Conservation (phyloP, 352 stramenopile species). For the Phytophthora sp. region DNA sequence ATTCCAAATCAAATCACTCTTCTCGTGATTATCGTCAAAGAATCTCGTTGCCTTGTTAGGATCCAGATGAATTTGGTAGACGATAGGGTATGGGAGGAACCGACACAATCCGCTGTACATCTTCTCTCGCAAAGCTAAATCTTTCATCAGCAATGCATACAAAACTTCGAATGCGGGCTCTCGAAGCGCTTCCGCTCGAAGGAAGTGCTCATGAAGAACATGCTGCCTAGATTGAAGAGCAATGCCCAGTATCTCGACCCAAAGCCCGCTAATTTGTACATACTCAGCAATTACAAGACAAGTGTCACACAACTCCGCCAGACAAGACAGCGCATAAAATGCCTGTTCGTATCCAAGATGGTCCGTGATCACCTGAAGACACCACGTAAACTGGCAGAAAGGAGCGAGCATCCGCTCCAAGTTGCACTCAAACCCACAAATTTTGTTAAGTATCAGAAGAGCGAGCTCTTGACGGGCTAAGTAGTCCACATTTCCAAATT, state of each 20-base stretch:
- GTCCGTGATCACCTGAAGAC: constrained; percentile 82
- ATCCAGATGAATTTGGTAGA: constrained; percentile 86
- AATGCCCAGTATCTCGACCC: constrained; percentile 82
- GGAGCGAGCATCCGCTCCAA: constrained; percentile 77
- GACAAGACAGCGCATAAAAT: constrained; percentile 76
- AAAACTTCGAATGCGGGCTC: constrained; percentile 84
- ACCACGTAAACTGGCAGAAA: constrained; percentile 83
- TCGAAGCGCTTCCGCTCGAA: constrained; percentile 74
- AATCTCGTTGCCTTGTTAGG: constrained; percentile 72
- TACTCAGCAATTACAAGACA: constrained; percentile 80
- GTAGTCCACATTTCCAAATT: constrained; percentile 85
- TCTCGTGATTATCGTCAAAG: constrained; percentile 87
- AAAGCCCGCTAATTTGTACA: constrained; percentile 71
- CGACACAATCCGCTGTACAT: constrained; percentile 78
- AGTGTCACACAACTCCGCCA: constrained; percentile 80
- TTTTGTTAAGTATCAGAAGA: constrained; percentile 80
- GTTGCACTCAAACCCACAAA: constrained; percentile 74
- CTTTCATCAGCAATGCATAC: constrained; percentile 78
- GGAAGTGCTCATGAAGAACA: constrained; percentile 82
- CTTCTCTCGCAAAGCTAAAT: constrained; percentile 63
- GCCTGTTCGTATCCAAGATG: constrained; percentile 83
- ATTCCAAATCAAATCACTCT: constrained; percentile 87
- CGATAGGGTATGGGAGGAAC: constrained; percentile 82
- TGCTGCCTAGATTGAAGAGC: constrained; percentile 82
- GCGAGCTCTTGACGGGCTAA: constrained; percentile 77